These are phyloP conservation scores for Knufia fluminis DNA, from an alignment of 2,329 filamentous ascomycete genomes.

Conservation along the genomic window DNA sequence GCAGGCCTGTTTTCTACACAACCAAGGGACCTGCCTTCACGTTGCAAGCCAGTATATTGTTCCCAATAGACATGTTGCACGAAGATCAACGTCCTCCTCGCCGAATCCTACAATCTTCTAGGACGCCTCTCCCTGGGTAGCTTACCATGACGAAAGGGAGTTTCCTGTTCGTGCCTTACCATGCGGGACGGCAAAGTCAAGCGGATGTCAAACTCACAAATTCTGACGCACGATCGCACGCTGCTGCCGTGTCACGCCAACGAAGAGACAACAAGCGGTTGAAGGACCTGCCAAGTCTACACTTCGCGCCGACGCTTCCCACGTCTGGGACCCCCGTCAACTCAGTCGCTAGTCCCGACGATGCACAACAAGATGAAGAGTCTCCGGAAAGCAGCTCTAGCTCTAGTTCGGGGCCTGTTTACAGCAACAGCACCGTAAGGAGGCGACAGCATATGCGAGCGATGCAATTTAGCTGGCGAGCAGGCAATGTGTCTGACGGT, in stretches of 20 bases:
- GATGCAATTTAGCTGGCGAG: slow-evolving; percentile 10
- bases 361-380: neutral
- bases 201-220: slow-evolving; percentile 5
- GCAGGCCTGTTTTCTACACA: too few species aligned
- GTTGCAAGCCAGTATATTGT: too few species aligned
- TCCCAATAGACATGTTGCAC: neutral
- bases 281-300: neutral
- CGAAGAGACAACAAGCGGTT: slow-evolving; percentile 4
- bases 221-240: slow-evolving; percentile 7
- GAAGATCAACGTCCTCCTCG: neutral
- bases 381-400: neutral
- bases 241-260: slow-evolving; percentile 9
- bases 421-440: neutral
- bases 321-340: too few species aligned
- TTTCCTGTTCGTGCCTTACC: slow-evolving; percentile 8
- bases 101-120: neutral
- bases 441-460: slow-evolving; percentile 8
- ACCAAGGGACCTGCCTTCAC: too few species aligned
- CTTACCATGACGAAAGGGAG: slow-evolving; percentile 3
- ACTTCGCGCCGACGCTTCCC: neutral
- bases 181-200: neutral
- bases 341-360: neutral
- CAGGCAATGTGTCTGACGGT: neutral
- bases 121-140: neutral
- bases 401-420: neutral